Evolutionary conservation across 2,329 filamentous ascomycete genomes (phyloP).

Genomic region (Penicillium sp.): DNA sequence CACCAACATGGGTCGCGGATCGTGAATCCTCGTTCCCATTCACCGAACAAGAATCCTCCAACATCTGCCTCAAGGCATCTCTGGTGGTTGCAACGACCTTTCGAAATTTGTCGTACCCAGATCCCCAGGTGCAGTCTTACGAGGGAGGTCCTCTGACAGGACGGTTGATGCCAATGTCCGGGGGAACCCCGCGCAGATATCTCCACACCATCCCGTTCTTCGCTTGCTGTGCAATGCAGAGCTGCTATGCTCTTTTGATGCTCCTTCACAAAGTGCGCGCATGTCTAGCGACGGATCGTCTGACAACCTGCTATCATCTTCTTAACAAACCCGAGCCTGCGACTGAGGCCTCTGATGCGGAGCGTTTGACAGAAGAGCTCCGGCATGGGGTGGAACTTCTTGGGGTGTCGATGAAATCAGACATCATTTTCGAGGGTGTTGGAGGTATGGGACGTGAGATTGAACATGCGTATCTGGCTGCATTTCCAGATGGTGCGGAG

Average conservation of each 20-base stretch:
- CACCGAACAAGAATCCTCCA: constrained; percentile 23
- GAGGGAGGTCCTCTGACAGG: neutral
- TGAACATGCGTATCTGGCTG: constrained; percentile 21
- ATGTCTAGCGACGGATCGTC: constrained; percentile 13
- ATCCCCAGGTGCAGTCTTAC: constrained; percentile 1
- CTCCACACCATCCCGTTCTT: constrained; percentile 24
- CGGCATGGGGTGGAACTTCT: constrained; percentile 20
- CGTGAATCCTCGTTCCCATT: constrained; percentile 22
- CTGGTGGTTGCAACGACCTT: constrained; percentile 19
- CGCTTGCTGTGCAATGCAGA: constrained; percentile 24
- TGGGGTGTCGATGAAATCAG: constrained; percentile 14
- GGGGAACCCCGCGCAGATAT: neutral
- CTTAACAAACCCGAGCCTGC: constrained; percentile 17
- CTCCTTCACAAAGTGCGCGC: constrained; percentile 22
- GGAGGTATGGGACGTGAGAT: constrained; percentile 23
- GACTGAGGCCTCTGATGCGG: constrained; percentile 24
- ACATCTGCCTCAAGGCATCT: constrained; percentile 26
- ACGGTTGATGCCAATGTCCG: no score
- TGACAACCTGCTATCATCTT: constrained; percentile 21
- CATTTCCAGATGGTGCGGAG: constrained; percentile 9
- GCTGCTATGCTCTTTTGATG: constrained; percentile 24
- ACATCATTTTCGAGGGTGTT: constrained; percentile 25
- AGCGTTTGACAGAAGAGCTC: constrained; percentile 24
- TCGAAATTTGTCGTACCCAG: constrained; percentile 16
- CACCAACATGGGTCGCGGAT: constrained; percentile 6